phyloP scores from a whole-genome alignment of 148 eudicot species.

The Diospyros kaki region DNA sequence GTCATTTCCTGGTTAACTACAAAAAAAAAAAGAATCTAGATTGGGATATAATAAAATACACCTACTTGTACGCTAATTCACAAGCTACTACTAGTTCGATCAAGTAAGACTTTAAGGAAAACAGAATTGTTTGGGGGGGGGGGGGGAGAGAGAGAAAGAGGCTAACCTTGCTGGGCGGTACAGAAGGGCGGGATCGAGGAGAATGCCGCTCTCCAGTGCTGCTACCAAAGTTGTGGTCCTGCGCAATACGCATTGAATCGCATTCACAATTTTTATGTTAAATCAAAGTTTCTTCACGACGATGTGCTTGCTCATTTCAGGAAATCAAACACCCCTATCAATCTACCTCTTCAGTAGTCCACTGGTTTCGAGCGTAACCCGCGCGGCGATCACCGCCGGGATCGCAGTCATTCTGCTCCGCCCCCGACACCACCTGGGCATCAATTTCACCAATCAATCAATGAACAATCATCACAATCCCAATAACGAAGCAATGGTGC shows the following conservation, averaged over 20 bases:
- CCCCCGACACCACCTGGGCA: constrained; percentile 76
- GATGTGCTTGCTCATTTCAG: neutral
- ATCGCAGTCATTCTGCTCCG: constrained; percentile 36
- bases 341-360: constrained; percentile 19
- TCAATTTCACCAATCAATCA: constrained; percentile 2
- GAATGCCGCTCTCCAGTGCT: constrained; percentile 30
- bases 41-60: too few species aligned
- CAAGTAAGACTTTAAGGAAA: neutral
- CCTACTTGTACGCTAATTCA: too few species aligned
- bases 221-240: constrained; percentile 30
- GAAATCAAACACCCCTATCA: neutral
- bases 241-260: neutral
- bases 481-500: neutral
- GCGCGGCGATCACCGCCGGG: constrained; percentile 12
- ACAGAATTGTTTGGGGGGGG: neutral
- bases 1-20: too few species aligned
- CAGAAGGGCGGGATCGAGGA: constrained; percentile 35
- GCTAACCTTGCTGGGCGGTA: constrained; percentile 37
- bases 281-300: neutral
- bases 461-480: neutral
- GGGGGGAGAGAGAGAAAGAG: neutral
- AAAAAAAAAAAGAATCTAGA: too few species aligned
- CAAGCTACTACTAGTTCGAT: neutral
- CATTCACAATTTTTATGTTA: neutral
- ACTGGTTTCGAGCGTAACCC: constrained; percentile 18